phyloP scores from a whole-genome alignment of 2,329 filamentous ascomycete genomes.

The Monilinia laxa region DNA sequence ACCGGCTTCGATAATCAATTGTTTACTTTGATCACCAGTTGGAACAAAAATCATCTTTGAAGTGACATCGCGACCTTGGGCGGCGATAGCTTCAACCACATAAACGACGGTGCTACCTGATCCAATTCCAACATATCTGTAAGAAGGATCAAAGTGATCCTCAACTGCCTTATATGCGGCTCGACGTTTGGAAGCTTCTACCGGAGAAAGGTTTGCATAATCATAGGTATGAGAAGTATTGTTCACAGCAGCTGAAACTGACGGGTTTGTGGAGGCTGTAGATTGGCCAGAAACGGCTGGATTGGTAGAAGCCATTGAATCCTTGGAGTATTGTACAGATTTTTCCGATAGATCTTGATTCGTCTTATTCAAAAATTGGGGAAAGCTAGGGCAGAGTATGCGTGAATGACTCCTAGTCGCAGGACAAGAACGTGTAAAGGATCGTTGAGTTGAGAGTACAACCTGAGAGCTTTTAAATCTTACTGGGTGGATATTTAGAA shows the following conservation, averaged over 20 bases:
- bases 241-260: constrained; percentile 26
- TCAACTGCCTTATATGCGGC: constrained; percentile 73
- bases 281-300: constrained; percentile 26
- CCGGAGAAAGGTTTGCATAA: constrained; percentile 40
- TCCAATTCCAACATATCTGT: constrained; percentile 73
- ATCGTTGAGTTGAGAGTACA: background rate
- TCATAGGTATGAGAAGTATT: constrained; percentile 25
- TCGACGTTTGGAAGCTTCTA: constrained; percentile 73
- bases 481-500: background rate
- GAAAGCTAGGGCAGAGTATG: background rate
- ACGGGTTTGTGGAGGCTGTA: constrained; percentile 26
- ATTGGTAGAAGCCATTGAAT: constrained; percentile 16
- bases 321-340: background rate
- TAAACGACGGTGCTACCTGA: constrained; percentile 81
- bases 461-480: background rate
- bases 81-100: constrained; percentile 77
- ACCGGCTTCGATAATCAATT: constrained; percentile 78
- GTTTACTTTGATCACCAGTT: constrained; percentile 83
- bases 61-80: constrained; percentile 55
- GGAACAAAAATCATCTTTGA: constrained; percentile 74
- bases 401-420: background rate
- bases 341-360: background rate
- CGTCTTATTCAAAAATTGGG: background rate
- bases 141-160: constrained; percentile 64
- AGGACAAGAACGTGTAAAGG: background rate